A percentile compares a stretch with the other conserved stretches of the same genome.
Conservation (phyloP, 2,329 filamentous ascomycete genomes). For the Sordariomycetes sp. region DNA sequence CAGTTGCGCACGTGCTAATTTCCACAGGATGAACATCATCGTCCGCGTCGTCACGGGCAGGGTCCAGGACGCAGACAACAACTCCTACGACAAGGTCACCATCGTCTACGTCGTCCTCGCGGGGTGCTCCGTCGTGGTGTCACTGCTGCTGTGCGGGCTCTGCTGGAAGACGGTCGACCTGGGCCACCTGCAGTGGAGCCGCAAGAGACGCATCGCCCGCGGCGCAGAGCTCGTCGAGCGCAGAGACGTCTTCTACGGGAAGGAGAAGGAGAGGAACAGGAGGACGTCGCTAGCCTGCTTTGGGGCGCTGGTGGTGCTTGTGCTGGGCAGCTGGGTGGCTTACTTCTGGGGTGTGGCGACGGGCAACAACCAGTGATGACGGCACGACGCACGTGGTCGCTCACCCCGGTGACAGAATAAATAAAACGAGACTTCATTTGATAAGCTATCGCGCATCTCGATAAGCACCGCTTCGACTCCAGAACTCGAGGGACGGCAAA, state of each 20-base stretch:
- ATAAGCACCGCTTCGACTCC: too few relatives aligned
- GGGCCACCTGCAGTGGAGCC: constrained; percentile 37
- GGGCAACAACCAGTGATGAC: constrained; percentile 37
- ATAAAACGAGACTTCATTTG: not conserved
- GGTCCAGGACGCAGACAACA: constrained; percentile 39
- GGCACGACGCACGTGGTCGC: too few relatives aligned
- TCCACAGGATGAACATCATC: constrained; percentile 41
- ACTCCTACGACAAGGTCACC: constrained; percentile 39
- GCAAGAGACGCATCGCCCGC: constrained; percentile 29
- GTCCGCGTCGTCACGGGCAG: constrained; percentile 38
- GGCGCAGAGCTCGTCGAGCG: constrained; percentile 29
- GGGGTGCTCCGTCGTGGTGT: constrained; percentile 28
- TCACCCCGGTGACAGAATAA: constrained; percentile 1
- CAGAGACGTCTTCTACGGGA: constrained; percentile 21
- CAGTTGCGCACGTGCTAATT: too few relatives aligned
- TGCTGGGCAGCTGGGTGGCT: constrained; percentile 42
- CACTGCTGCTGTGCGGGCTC: constrained; percentile 21
- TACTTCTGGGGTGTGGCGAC: constrained; percentile 55
- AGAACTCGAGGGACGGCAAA: too few relatives aligned
- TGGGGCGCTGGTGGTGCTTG: constrained; percentile 29
- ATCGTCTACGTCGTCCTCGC: constrained; percentile 38
- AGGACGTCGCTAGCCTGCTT: constrained; percentile 3
- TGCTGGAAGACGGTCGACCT: constrained; percentile 28
- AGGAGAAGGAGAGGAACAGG: constrained; percentile 4
- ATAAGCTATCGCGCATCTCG: too few relatives aligned